Evolutionary conservation across 106 monocot genomes (phyloP).

Genomic region (Apostasia ramifera): DNA sequence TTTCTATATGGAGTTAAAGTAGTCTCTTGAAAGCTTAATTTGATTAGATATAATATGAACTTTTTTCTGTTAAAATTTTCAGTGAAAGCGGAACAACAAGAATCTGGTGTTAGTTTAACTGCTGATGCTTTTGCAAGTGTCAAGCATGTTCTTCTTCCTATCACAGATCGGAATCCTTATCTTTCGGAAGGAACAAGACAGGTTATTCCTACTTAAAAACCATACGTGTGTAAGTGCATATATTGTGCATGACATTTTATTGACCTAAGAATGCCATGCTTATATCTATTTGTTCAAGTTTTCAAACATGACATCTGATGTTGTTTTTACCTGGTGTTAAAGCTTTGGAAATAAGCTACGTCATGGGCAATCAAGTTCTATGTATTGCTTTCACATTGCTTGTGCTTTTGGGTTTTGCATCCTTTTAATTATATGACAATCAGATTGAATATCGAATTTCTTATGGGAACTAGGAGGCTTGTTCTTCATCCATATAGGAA

Average conservation of each 20-base stretch:
- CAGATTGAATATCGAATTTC: too few species aligned
- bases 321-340: background rate
- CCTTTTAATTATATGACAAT: too few species aligned
- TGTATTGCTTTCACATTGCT: too few species aligned
- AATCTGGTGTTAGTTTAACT: conserved; percentile 14
- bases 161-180: conserved; percentile 26
- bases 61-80: conserved; percentile 3
- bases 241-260: background rate
- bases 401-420: too few species aligned
- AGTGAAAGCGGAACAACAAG: conserved; percentile 19
- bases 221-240: background rate
- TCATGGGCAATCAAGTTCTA: background rate
- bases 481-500: too few species aligned
- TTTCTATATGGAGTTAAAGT: background rate
- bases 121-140: conserved; percentile 26
- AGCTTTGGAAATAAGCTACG: background rate
- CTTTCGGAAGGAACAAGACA: conserved; percentile 26
- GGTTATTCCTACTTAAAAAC: conserved; percentile 2
- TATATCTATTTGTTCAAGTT: too few species aligned
- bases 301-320: background rate
- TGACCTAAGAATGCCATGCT: too few species aligned
- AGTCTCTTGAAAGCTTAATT: background rate
- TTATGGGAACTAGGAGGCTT: too few species aligned
- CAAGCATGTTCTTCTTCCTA: conserved; percentile 29
- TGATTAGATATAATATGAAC: background rate